Conservation (phyloP, 208 protist genomes). For the Trypanosomatidae sp. region DNA sequence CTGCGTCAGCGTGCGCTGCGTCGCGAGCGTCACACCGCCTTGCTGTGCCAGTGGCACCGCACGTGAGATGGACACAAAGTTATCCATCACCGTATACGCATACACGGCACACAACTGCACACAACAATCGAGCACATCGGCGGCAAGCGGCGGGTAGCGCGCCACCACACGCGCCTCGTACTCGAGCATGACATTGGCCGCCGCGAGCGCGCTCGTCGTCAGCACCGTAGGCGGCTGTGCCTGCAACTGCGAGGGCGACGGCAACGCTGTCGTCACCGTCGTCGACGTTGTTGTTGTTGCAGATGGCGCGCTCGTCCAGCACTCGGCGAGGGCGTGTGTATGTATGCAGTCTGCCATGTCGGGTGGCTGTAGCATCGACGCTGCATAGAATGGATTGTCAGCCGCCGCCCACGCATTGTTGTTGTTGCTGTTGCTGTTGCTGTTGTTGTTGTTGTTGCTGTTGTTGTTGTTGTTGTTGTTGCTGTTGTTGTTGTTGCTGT, state of each 20-base stretch:
- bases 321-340: constrained; percentile 40
- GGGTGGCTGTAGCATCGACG: constrained; percentile 43
- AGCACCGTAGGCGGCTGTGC: constrained; percentile 28
- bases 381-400: constrained; percentile 69
- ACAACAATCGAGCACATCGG: constrained; percentile 53
- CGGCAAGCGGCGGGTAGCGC: constrained; percentile 56
- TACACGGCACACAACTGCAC: constrained; percentile 56
- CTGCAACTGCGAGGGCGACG: too few species aligned
- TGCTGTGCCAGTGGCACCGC: constrained; percentile 60
- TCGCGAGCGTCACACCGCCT: constrained; percentile 28
- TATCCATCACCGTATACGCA: constrained; percentile 72
- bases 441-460: background rate
- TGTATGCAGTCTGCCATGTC: constrained; percentile 34
- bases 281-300: background rate
- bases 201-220: constrained; percentile 32
- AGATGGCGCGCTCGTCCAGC: constrained; percentile 17
- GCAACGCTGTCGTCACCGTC: background rate
- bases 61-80: constrained; percentile 73
- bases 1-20: constrained; percentile 27
- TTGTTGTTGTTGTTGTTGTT: constrained; percentile 2
- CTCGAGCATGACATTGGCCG: constrained; percentile 57
- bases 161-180: constrained; percentile 61
- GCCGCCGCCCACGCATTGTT: background rate
- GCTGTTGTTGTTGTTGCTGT: background rate
- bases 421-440: background rate